Conservation (phyloP, 2,329 filamentous ascomycete species). For the Curvularia lunata region DNA sequence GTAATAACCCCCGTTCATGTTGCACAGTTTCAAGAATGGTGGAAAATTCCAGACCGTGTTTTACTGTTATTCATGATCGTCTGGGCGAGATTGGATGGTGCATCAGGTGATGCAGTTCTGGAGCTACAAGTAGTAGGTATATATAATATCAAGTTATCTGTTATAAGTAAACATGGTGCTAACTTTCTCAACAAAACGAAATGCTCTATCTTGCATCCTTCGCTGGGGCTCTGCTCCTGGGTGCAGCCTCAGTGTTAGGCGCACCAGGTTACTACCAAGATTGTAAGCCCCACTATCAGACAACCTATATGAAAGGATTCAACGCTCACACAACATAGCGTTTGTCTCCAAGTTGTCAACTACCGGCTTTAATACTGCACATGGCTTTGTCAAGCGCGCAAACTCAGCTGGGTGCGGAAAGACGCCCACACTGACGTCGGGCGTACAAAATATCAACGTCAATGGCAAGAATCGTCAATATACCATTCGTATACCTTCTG, state of each 20-base stretch:
- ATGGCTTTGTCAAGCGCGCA: conserved; percentile 15
- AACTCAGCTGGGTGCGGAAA: conserved; percentile 24
- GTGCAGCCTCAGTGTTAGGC: conserved; percentile 14
- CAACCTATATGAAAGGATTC: background rate
- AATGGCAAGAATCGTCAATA: conserved; percentile 51
- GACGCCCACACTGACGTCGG: conserved; percentile 13
- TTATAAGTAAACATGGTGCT: background rate
- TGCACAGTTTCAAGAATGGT: background rate
- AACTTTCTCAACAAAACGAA: background rate
- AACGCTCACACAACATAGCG: background rate
- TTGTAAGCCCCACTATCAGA: conserved; percentile 7
- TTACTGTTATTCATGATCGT: background rate
- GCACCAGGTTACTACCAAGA: conserved; percentile 15
- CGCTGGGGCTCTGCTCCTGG: conserved; percentile 14
- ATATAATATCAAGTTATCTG: conserved; percentile 1
- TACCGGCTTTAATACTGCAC: conserved; percentile 1
- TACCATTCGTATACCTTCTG: conserved; percentile 49
- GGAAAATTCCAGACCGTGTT: conserved; percentile 1
- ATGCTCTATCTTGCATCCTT: conserved; percentile 15
- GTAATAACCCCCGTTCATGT: background rate
- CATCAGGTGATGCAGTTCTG: conserved; percentile 1
- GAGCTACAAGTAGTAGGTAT: background rate
- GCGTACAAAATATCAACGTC: conserved; percentile 37
- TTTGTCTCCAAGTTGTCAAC: background rate
- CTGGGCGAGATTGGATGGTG: background rate